Evolutionary conservation across 306 rosid species (phyloP), one percentile per base, ranked within the genome.

Genomic region (Purshia tridentata): DNA sequence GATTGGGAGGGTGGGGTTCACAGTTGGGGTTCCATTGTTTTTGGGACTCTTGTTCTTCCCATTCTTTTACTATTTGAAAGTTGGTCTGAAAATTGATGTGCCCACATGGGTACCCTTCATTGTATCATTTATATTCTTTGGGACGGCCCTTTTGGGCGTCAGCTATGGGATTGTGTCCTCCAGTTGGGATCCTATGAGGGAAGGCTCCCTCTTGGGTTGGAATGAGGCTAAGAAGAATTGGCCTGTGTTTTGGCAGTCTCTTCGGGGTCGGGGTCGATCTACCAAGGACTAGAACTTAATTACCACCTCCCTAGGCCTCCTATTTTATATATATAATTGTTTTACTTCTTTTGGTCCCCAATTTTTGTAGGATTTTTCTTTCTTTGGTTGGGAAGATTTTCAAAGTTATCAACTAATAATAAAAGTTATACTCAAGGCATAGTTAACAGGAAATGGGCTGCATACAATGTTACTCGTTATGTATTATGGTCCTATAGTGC

Each of bases 161-260:
- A 93, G 98, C 77, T 93, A 93, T 80, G 98, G 97, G 73, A 93
- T 91, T 81, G 98, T 89, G 74, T 93, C 98, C 81, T 81, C 96
- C 37, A 91, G 97, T 63, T 90, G 97, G 97, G 93, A 86, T 74
- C 98, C 96, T 16, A 10, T 83, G 53, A 89, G 91, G 75, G 91
- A 83, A 77, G 96, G 92, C 1, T 82, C 93, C 4, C 70, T 89
- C 48, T 70, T 84, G 84, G 93, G 88, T 4, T 89, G 91, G 98
- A 87, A 71, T 57, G 89, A 88, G 67, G 96, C 93, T 71, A 81
- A 74, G 47, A 91, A 86, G 77, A 90, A 90, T 74, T 88, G 92
- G 91, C 96, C 92, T 72, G 86, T 88, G 11, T 83, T 90, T 79
- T 86, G 90, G 89, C 86, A 82, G 69, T 87, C 96, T 12, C 11